Evolutionary conservation across 2,329 filamentous ascomycete species (phyloP), one percentile per base, ranked within the genome.

Genomic region (Clathrospora elynae): DNA sequence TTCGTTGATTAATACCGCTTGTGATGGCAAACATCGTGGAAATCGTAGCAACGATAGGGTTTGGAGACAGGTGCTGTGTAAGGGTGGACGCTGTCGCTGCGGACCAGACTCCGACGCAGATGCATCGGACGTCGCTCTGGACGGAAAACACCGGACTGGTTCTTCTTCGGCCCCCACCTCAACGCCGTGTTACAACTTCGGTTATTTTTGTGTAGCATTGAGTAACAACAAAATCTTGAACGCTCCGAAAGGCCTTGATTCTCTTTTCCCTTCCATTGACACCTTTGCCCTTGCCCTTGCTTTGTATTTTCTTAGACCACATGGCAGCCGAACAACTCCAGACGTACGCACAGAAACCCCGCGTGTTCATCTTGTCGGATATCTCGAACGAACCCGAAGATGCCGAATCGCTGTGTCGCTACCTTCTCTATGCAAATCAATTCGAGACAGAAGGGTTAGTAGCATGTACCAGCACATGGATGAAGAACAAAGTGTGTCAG

Each of bases 341-440:
- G 26, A 56, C 47, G 1, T 64, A 57, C 39, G 35, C 58, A 19
- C 56, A 50, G n/a, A 72, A 71, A 38, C 68, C 67, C 40, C 66
- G 69, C 46, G 62, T 73, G 11, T 67, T 73, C 55, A 66, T 73
- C 42, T 45, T 71, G n/a, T 64, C 68, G 1, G 70, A 72, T 37
- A 71, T 72, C 16, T 67, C 62, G 5, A 71, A 71, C 26, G 70
- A 73, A 30, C 68, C 70, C 3, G 69, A 71, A 42, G 70, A 71
- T 52, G 63, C 67, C 2, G 63, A 71, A 39, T 70, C 67, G 5
- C 50, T 73, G 25, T 64, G 64, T 18, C 57, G 70, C n/a, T 70
- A 67, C 35, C 56, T 72, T 5, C 41, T 71, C 3, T 70, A 72
- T 30, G 46, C 64, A 3, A 69, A 72, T 25, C 65, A 71, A 26